Percentiles rank a stretch among this genome's conserved stretches.
Evolutionary conservation across 768 basidiomycete genomes (phyloP).

Genomic region (Tylopilus intermedius): DNA sequence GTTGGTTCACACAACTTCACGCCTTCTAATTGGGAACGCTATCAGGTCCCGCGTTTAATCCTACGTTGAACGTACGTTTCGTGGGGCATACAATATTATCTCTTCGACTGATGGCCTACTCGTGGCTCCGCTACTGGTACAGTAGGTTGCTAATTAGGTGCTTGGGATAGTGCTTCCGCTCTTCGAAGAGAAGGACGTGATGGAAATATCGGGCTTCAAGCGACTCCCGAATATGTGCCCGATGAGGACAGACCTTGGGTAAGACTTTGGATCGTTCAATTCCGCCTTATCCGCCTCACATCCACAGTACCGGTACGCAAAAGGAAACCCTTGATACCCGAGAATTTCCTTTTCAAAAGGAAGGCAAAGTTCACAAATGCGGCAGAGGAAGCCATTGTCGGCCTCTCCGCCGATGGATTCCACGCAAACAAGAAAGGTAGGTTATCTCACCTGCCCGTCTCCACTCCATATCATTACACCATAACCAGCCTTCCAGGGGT

Average conservation of each 20-base stretch:
- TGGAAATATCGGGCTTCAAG: conserved; percentile 66
- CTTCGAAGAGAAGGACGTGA: conserved; percentile 48
- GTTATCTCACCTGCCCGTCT: neutral
- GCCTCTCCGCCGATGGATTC: neutral
- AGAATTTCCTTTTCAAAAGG: too few species aligned
- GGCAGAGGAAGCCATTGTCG: conserved; percentile 20
- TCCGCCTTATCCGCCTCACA: conserved; percentile 1
- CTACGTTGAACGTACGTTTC: conserved; percentile 62
- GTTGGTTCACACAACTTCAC: conserved; percentile 92
- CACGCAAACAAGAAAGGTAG: conserved; percentile 8
- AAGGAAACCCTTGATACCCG: too few species aligned
- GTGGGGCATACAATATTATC: neutral
- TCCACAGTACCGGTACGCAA: too few species aligned
- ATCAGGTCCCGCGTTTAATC: conserved; percentile 66
- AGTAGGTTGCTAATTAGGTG: conserved; percentile 79
- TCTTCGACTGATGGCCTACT: neutral
- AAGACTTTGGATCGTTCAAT: conserved; percentile 30
- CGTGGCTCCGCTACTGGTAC: neutral
- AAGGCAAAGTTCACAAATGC: conserved; percentile 10
- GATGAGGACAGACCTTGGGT: conserved; percentile 77
- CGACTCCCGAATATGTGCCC: conserved; percentile 65
- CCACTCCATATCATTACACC: neutral
- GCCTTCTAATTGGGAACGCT: conserved; percentile 82
- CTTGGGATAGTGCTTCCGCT: conserved; percentile 79
- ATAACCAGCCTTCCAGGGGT: conserved; percentile 2